Base-by-base conservation (phyloP, 1,284 basidiomycete species). In the Ganoderma sinense region DNA sequence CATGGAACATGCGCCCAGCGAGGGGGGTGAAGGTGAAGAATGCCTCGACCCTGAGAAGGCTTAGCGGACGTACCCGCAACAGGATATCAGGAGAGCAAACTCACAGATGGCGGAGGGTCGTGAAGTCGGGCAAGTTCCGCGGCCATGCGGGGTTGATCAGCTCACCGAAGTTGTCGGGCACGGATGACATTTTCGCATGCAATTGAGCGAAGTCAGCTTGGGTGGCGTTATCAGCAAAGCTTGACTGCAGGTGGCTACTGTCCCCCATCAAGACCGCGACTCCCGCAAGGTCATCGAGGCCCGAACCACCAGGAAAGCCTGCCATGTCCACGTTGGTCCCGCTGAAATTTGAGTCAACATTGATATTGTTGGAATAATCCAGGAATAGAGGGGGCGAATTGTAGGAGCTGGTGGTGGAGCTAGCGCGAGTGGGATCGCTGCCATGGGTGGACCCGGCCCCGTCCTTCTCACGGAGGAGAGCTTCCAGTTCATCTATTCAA, bases 1-100 rank as follows among this genome's bases (percentile, higher is more conserved):
- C 80, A 78, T 94, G 91, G 73, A 95, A 86, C 48, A 94, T 80
- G 45, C 88, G 87, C 66, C 83, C 83, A 5, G 91, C 89, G 74
- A 92, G 89, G 7, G 91, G 91, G 71, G 93, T 91, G 73, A 88
- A 93, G 5, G 85, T 82, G 77, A 94, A 94, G 78, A 93, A 94
- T 0, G 89, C 85, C 48, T 92, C 90, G 53, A 92, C 88, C 55
- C 92, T 93, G 73, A 39, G 40, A 53, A 6, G 33, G 23, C 63
- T 66, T 29, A 64, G 61, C 43, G 8, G 20, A 61, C 16, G 26
- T 26, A 23, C 55, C 4, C 6, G 6, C 23, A 29, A 33, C 23
- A 0, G 18, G 4, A 51, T 48, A 11, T 26, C 6, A 14, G 0
- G 6, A 41, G 53, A 31, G 6, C 58, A 5, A 36, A 79, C 88